A percentile compares a stretch with the other conserved stretches of the same genome.
phyloP scores from a whole-genome alignment of 2,329 filamentous ascomycete species.

The Dactylonectria estremocensis region DNA sequence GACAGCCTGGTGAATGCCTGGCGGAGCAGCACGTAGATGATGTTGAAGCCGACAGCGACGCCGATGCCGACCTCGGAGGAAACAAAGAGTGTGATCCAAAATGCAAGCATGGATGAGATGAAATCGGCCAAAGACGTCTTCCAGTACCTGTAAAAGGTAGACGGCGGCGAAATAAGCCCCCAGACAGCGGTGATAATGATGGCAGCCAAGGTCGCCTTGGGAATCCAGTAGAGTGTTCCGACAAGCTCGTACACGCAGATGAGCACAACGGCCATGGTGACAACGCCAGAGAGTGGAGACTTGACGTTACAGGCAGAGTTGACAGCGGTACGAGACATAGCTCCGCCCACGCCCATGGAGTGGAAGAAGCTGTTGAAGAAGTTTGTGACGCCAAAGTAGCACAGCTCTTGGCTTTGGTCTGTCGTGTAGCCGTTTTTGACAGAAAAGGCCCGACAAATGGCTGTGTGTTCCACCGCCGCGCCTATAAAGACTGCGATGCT shows the following conservation, averaged over 20 bases:
- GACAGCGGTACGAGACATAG: slow-evolving; percentile 78
- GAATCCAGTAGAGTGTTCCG: slow-evolving; percentile 77
- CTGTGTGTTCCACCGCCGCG: slow-evolving; percentile 74
- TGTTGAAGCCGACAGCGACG: slow-evolving; percentile 73
- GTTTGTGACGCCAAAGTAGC: slow-evolving; percentile 74
- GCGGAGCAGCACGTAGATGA: slow-evolving; percentile 72
- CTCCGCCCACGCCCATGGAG: slow-evolving; percentile 74
- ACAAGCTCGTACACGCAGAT: slow-evolving; percentile 74
- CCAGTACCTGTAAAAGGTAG: slow-evolving; percentile 75
- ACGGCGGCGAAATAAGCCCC: slow-evolving; percentile 72
- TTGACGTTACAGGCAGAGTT: slow-evolving; percentile 76
- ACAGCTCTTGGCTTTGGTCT: slow-evolving; percentile 76
- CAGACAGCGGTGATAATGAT: slow-evolving; percentile 78
- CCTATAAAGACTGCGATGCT: slow-evolving; percentile 75
- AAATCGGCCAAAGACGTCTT: slow-evolving; percentile 76
- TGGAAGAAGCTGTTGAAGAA: slow-evolving; percentile 77
- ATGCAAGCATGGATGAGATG: slow-evolving; percentile 73
- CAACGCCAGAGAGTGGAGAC: slow-evolving; percentile 72
- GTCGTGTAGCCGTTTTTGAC: slow-evolving; percentile 74
- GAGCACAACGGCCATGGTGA: slow-evolving; percentile 74
- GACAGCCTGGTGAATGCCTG: slow-evolving; percentile 66
- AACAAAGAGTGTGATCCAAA: slow-evolving; percentile 76
- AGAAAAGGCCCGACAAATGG: slow-evolving; percentile 75
- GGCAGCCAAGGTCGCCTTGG: slow-evolving; percentile 74
- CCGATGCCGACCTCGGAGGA: slow-evolving; percentile 74